Conservation (phyloP, 306 rosid genomes). For the Cucumis cinereus region DNA sequence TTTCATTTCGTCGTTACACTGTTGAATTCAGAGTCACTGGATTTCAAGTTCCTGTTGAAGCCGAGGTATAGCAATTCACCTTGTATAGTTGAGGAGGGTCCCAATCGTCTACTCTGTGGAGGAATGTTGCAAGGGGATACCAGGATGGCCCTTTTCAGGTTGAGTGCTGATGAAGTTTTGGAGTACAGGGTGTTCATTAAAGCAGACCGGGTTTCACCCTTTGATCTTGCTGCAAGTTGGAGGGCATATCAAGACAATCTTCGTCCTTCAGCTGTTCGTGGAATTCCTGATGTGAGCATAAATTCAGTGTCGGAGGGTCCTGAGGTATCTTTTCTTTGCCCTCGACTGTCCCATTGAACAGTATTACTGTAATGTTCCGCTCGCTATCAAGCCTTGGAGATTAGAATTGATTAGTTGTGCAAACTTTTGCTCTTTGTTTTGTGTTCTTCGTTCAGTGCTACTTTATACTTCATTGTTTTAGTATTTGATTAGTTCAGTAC, state of each 20-base stretch:
- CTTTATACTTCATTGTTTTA: not conserved
- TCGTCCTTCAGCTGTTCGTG: constrained; percentile 83
- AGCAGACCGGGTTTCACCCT: constrained; percentile 90
- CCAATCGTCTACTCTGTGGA: constrained; percentile 62
- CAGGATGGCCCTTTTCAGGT: constrained; percentile 67
- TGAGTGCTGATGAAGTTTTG: constrained; percentile 45
- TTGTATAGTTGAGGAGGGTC: constrained; percentile 85
- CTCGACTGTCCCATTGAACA: too few relatives aligned
- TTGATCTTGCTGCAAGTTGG: constrained; percentile 99
- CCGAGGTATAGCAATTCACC: constrained; percentile 53
- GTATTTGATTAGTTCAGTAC: not conserved
- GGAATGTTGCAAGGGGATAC: constrained; percentile 87
- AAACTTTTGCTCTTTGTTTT: not conserved
- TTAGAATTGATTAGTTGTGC: not conserved
- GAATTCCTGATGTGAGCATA: constrained; percentile 90
- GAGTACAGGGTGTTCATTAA: constrained; percentile 77
- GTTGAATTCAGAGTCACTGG: constrained; percentile 62
- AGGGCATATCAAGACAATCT: constrained; percentile 92
- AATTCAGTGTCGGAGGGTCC: constrained; percentile 58
- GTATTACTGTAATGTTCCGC: too few relatives aligned
- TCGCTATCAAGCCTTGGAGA: not conserved
- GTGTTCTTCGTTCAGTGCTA: not conserved
- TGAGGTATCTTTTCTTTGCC: constrained; percentile 34
- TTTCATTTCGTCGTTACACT: constrained; percentile 2
- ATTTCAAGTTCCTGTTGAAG: constrained; percentile 88